phyloP scores from a whole-genome alignment of 2,329 filamentous ascomycete species.

The Colletotrichum somersetense region DNA sequence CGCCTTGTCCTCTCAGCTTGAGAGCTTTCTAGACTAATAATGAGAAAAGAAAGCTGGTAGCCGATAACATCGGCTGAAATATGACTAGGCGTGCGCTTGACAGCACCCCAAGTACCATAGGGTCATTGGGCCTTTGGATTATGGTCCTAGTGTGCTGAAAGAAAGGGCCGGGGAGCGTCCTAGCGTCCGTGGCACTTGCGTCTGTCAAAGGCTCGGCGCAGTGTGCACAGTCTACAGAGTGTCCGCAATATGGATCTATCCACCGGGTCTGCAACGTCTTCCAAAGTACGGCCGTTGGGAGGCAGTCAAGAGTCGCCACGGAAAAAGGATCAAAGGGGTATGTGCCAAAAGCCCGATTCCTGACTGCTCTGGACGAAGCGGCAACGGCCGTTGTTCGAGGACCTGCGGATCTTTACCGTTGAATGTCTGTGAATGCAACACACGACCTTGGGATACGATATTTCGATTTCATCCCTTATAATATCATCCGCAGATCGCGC shows the following conservation, averaged over 20 bases:
- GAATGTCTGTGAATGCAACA: not conserved
- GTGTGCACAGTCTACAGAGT: not conserved
- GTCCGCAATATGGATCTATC: not conserved
- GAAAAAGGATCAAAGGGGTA: not conserved
- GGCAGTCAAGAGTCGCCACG: not conserved
- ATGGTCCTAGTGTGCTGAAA: not conserved
- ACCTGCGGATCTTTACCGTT: not conserved
- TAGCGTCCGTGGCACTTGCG: not conserved
- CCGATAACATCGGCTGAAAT: not conserved
- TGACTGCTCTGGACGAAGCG: not conserved
- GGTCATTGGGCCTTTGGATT: not conserved
- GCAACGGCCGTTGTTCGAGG: not conserved
- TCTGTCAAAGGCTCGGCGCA: not conserved
- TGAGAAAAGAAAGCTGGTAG: not conserved
- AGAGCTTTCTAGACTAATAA: no score
- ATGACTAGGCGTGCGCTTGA: not conserved
- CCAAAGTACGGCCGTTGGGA: not conserved
- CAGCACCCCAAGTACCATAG: not conserved
- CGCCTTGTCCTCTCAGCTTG: no score
- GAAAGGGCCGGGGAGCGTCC: not conserved
- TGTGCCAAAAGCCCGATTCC: not conserved
- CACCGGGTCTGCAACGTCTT: no score
- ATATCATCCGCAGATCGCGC: not conserved
- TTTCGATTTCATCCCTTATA: not conserved
- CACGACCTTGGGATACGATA: not conserved